Base-by-base conservation (phyloP, 441 rosid species). In the Erysimum cheiri region DNA sequence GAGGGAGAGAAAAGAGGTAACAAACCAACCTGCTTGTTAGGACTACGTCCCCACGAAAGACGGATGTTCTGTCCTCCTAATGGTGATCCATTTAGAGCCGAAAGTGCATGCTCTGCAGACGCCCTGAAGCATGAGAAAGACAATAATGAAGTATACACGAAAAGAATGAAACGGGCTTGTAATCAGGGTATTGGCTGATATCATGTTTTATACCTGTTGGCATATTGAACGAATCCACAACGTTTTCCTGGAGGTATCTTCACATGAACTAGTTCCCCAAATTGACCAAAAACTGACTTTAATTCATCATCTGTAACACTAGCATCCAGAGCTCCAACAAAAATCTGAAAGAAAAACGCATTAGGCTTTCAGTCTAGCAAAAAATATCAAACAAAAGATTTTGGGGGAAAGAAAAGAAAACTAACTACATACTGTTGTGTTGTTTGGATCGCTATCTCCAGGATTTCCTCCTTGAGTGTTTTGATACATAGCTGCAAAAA, bases 31-130 rank as follows among this genome's bases (percentile, higher is more conserved):
- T 95, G 97, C 74, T 92, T 95, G 87, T 78, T 95, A 11, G 97
- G 91, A 77, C 91, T 95, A 44, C 97, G 99, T 3, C 98, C 98
- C 99, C 99, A 95, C 13, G 97, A 92, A 44, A 95, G 97, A 49
- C 99, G 80, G 69, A 95, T 81, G 60, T 77, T 92, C 64, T 89
- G 96, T 54, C 98, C 97, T 22, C 97, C 96, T 62, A 95, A 74
- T 72, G 75, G 85, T 22, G 96, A 81, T 67, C 99, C 99, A 73
- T 92, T 90, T 82, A 95, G 75, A 68, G 62, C 14, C 11, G 77
- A 60, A 31, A 95, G 71, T 39, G 96, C 98, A 83, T 90, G 91
- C 81, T 95, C 98, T 1, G 99, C 99, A 65, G 80, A 81, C 14
- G 83, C 48, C 77, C 99, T 95, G 79, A 47, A 80, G 15, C 36